Evolutionary conservation across 306 rosid genomes (phyloP).

Genomic region (Castanopsis chinensis): DNA sequence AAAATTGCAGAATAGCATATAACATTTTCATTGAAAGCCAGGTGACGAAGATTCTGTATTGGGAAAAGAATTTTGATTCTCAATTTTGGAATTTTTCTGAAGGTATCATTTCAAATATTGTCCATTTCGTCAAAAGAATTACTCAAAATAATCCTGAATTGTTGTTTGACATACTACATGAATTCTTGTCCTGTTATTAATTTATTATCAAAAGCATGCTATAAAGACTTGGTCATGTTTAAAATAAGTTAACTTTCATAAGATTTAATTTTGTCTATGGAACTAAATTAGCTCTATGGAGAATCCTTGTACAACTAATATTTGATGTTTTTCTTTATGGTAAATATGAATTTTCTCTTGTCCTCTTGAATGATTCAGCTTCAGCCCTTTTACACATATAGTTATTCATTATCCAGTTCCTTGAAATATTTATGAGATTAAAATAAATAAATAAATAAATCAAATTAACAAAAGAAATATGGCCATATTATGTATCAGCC

Average conservation of each 20-base stretch:
- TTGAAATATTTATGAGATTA: background rate
- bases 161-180: background rate
- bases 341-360: too few species aligned
- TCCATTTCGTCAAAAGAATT: too few species aligned
- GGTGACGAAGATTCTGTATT: constrained; percentile 5
- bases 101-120: background rate
- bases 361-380: too few species aligned
- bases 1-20: background rate
- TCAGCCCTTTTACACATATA: too few species aligned
- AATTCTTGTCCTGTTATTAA: background rate
- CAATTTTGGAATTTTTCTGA: background rate
- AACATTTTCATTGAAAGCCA: background rate
- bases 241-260: background rate
- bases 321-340: too few species aligned
- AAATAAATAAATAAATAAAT: too few species aligned
- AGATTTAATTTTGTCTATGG: background rate
- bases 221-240: background rate
- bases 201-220: background rate
- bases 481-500: too few species aligned
- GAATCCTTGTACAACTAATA: background rate
- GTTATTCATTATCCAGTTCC: background rate
- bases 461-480: too few species aligned
- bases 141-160: too few species aligned
- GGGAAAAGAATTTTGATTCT: background rate
- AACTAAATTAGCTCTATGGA: too few species aligned